Conservation (phyloP, 2,329 filamentous ascomycete species). For the Penicillium crustosum region DNA sequence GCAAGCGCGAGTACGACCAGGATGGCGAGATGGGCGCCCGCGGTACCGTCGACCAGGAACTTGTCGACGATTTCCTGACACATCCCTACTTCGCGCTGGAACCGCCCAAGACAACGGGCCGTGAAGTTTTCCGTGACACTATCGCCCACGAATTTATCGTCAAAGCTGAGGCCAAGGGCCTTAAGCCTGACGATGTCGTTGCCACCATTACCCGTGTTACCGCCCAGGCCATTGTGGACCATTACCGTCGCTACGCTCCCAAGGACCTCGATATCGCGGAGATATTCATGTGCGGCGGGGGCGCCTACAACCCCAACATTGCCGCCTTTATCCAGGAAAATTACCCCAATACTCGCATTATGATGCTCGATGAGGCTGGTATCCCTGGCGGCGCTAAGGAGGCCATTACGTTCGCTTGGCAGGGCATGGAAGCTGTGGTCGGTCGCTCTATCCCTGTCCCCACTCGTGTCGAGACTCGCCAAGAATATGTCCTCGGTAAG, state of each 20-base stretch:
- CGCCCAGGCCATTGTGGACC: constrained; percentile 55
- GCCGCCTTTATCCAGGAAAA: constrained; percentile 51
- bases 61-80: constrained; percentile 54
- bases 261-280: constrained; percentile 51
- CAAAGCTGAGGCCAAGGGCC: constrained; percentile 46
- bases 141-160: constrained; percentile 54
- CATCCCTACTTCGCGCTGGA: constrained; percentile 53
- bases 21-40: constrained; percentile 53
- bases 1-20: constrained; percentile 52
- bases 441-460: constrained; percentile 58
- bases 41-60: constrained; percentile 51
- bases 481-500: constrained; percentile 56
- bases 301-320: constrained; percentile 60
- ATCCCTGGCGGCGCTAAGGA: constrained; percentile 60
- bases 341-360: constrained; percentile 52
- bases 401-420: constrained; percentile 60
- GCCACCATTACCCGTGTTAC: constrained; percentile 62
- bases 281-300: constrained; percentile 62
- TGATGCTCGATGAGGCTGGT: constrained; percentile 59
- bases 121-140: constrained; percentile 61
- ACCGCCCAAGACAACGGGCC: constrained; percentile 59
- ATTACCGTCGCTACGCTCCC: constrained; percentile 46
- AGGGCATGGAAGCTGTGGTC: constrained; percentile 60
- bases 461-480: constrained; percentile 53
- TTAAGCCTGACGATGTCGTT: constrained; percentile 54